A percentile compares a stretch with the other conserved stretches of the same genome.
These are phyloP conservation scores for Neospermospora avenae DNA, from an alignment of 2,329 filamentous ascomycete genomes.

Conservation along the genomic window DNA sequence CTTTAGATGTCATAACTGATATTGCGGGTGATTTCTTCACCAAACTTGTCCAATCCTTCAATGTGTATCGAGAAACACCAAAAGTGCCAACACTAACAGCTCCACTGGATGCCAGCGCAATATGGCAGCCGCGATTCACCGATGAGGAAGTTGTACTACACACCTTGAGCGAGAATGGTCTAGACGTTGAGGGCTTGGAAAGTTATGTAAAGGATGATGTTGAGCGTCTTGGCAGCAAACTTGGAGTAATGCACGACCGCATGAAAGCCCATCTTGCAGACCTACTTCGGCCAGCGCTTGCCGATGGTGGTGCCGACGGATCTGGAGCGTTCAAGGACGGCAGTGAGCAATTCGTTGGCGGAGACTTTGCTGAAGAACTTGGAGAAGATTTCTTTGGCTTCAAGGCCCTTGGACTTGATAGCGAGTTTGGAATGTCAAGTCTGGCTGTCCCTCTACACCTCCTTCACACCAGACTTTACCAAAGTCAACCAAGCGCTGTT, in stretches of 20 bases:
- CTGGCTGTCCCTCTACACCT: conserved; percentile 92
- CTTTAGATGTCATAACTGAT: conserved; percentile 85
- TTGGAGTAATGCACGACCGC: conserved; percentile 83
- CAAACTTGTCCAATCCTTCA: conserved; percentile 77
- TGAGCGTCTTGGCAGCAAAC: conserved; percentile 77
- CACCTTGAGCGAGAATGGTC: conserved; percentile 77
- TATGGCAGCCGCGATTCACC: conserved; percentile 67
- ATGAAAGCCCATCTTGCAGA: conserved; percentile 95
- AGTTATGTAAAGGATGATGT: conserved; percentile 88
- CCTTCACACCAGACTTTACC: conserved; percentile 85
- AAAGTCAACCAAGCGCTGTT: conserved; percentile 69
- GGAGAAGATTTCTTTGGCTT: conserved; percentile 99
- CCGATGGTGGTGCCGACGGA: conserved; percentile 77
- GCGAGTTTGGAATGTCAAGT: conserved; percentile 82
- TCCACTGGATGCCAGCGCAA: conserved; percentile 35
- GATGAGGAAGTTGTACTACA: conserved; percentile 86
- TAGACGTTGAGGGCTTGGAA: conserved; percentile 78
- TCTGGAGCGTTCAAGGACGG: conserved; percentile 92
- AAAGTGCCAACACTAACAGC: conserved; percentile 57
- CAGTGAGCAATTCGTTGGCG: conserved; percentile 93
- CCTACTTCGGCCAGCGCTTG: conserved; percentile 82
- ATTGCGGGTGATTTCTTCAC: conserved; percentile 86
- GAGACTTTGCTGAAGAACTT: conserved; percentile 96
- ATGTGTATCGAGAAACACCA: conserved; percentile 78
- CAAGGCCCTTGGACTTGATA: conserved; percentile 87